These are phyloP conservation scores for Ceratocystis alfenasii DNA, from an alignment of 2,329 filamentous ascomycete genomes.

Conservation along the genomic window DNA sequence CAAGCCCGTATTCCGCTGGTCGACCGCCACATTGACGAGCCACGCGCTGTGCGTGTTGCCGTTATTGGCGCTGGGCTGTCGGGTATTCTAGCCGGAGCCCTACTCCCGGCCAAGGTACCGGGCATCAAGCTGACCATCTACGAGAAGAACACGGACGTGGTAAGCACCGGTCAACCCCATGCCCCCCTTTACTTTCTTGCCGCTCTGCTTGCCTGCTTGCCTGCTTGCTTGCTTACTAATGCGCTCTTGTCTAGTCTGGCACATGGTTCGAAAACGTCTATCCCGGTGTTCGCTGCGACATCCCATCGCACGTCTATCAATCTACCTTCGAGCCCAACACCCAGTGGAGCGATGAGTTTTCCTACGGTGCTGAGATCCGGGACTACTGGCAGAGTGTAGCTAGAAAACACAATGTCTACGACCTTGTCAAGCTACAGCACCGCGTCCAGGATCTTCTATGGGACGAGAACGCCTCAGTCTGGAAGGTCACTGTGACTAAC, in stretches of 20 bases:
- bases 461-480: conserved; percentile 32
- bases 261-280: conserved; percentile 48
- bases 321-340: conserved; percentile 52
- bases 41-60: conserved; percentile 29
- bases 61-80: conserved; percentile 32
- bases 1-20: conserved; percentile 24
- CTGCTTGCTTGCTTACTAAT: neutral
- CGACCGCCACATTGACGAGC: conserved; percentile 31
- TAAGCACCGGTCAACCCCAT: conserved; percentile 28
- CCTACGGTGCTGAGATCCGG: conserved; percentile 53
- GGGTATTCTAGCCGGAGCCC: conserved; percentile 43
- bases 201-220: neutral
- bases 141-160: conserved; percentile 56
- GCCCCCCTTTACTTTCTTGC: neutral
- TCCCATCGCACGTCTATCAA: conserved; percentile 60
- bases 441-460: conserved; percentile 46
- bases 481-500: conserved; percentile 39
- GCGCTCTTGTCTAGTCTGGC: conserved; percentile 26
- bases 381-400: conserved; percentile 41
- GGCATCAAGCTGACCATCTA: conserved; percentile 52
- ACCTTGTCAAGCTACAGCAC: conserved; percentile 43
- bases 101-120: conserved; percentile 58
- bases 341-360: conserved; percentile 57
- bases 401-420: conserved; percentile 40
- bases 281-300: conserved; percentile 55